Base-by-base conservation (phyloP, 257 asterid genomes). In the Striga asiatica region DNA sequence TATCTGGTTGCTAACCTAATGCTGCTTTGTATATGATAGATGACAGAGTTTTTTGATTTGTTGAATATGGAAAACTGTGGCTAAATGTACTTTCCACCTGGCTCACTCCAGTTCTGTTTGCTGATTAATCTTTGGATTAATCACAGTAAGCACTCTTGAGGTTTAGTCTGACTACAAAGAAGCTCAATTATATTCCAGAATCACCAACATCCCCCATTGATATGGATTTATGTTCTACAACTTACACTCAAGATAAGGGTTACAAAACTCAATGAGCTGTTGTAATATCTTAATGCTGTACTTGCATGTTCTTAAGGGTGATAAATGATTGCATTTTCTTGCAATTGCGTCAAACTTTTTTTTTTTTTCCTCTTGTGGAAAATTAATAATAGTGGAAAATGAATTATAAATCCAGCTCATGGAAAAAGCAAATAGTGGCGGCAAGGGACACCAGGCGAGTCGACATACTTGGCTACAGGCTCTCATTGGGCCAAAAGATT, bases 381-480 rank as follows among this genome's bases (percentile, higher is more conserved):
- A n/a, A n/a, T n/a, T n/a, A n/a, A n/a, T n/a, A n/a, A n/a, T n/a
- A n/a, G n/a, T n/a, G n/a, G n/a, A n/a, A n/a, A n/a, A n/a, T n/a
- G n/a, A n/a, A n/a, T n/a, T n/a, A n/a, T 32, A 32, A 58, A 32
- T 69, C 67, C 81, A 88, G 96, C 47, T 74, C 85, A 45, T 81
- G 94, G 89, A 78, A 85, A 69, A 88, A 88, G 73, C 96, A 88
- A 66, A 64, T 88, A 53, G 61, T 78, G 17, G 84, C 71, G 54
- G 94, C 94, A 22, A 78, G 63, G 66, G 93, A 81, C 58, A 88
- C 96, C 10, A 84, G 96, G 59, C 78, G 92, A 57, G 93, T 88
- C 16, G 96, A 84, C 66, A 78, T 74, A 49, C 64, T 88, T 37
- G 76, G 96, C 81, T 78, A 74, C 50, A 71, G 94, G 68, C 76